These are phyloP conservation scores for Rehmannia glutinosa DNA, from an alignment of 257 asterid genomes.

Conservation along the genomic window DNA sequence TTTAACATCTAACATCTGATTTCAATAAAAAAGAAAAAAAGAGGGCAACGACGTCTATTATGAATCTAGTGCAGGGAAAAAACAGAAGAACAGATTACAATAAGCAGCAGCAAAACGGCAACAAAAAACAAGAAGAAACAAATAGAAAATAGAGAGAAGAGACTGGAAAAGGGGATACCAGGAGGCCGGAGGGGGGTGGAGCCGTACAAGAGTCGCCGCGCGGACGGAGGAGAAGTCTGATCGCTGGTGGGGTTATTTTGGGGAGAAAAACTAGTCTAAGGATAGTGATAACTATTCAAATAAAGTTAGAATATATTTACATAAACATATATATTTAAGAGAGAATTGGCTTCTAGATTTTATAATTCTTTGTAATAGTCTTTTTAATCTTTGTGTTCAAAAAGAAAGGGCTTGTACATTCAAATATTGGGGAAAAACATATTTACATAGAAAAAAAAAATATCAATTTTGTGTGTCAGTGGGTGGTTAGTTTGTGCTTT, in stretches of 20 bases:
- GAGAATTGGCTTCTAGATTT: too few relatives aligned
- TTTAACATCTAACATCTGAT: background rate
- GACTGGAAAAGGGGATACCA: background rate
- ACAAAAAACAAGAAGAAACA: background rate
- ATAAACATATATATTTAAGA: too few relatives aligned
- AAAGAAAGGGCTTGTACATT: too few relatives aligned
- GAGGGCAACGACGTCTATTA: background rate
- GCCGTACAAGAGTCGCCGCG: slow-evolving; percentile 3
- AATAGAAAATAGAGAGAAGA: background rate
- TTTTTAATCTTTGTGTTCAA: too few relatives aligned
- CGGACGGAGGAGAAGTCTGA: slow-evolving; percentile 12
- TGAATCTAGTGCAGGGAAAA: slow-evolving; percentile 2
- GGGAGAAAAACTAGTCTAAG: background rate
- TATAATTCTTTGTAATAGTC: too few relatives aligned
- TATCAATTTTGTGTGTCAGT: too few relatives aligned
- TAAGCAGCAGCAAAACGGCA: background rate
- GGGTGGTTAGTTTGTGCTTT: too few relatives aligned
- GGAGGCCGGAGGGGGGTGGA: background rate
- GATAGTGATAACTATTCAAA: too few relatives aligned
- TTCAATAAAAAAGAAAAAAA: background rate
- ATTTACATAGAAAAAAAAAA: too few relatives aligned
- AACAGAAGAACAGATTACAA: background rate
- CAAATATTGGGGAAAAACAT: too few relatives aligned
- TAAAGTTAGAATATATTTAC: too few relatives aligned
- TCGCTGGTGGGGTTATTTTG: slow-evolving; percentile 12